A percentile compares a stretch with the other conserved stretches of the same genome.
phyloP scores from a whole-genome alignment of 164 flowering plant species.

The Houttuynia cordata region DNA sequence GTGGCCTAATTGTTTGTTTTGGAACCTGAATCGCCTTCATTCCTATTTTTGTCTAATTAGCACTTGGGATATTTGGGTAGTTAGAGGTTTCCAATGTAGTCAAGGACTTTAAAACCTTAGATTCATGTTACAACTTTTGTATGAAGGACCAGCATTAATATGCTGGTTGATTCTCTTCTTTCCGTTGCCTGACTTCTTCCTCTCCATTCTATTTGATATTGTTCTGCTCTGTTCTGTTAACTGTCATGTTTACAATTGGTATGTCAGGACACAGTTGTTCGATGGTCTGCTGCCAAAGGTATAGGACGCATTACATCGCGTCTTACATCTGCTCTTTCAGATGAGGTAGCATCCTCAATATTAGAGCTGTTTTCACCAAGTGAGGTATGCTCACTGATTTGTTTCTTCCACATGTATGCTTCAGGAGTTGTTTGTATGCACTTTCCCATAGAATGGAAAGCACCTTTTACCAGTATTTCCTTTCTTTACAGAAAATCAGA shows the following conservation, averaged over 20 bases:
- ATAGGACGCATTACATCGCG: constrained; percentile 84
- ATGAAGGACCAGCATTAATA: neutral
- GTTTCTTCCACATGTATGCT: neutral
- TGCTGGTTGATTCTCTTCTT: neutral
- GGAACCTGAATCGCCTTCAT: neutral
- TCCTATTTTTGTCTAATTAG: neutral
- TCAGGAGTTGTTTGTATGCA: too few relatives aligned
- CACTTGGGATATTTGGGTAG: too few relatives aligned
- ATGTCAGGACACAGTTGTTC: constrained; percentile 88
- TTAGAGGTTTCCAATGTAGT: too few relatives aligned
- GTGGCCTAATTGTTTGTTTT: neutral
- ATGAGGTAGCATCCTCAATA: constrained; percentile 77
- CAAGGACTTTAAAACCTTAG: too few relatives aligned
- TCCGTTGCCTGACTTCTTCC: neutral
- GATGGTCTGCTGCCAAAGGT: constrained; percentile 99
- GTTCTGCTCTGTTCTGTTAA: neutral
- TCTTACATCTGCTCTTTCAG: constrained; percentile 62
- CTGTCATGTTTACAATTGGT: constrained; percentile 1
- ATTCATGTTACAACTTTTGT: neutral
- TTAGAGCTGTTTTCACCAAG: constrained; percentile 77
- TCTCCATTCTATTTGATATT: too few relatives aligned
- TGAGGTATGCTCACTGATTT: constrained; percentile 39
- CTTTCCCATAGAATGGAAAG: too few relatives aligned
- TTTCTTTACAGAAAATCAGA: too few relatives aligned
- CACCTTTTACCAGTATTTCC: too few relatives aligned